Base-by-base conservation (phyloP, 768 basidiomycete species). In the Cyclocybe aegerita region DNA sequence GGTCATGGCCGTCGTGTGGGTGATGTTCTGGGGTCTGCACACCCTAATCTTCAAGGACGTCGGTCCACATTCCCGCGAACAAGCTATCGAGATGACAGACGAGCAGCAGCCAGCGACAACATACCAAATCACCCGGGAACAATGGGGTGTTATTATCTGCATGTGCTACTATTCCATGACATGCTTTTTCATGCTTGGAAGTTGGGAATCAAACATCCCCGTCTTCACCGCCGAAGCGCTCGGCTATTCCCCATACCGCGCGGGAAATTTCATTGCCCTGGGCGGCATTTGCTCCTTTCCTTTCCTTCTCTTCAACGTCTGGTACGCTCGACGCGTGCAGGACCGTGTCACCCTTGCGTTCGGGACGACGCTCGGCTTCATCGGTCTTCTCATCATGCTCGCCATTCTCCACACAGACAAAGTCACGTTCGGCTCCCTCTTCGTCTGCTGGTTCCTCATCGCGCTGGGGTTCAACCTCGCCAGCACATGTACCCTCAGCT, bases 151-250 rank as follows among this genome's bases (percentile, higher is more conserved):
- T 49, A 70, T 79, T 15, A 55, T 73, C 36, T 83, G 78, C 60
- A 85, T 87, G 81, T 86, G 83, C 62, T 87, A 83, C 79, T 82
- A 80, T 58, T 75, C 83, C 40, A 84, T 84, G 80, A 74, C 80
- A 14, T 83, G 77, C 65, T 87, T 86, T 71, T 84, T 86, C 67
- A 73, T 86, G 60, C 79, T 88, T 49, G 83, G 82, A 7, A 76
- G 79, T 9, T 86, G 83, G 83, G 85, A 88, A 64, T 71, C 80
- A 42, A 85, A 85, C 63, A 78, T 86, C 44, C 85, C 83, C 34
- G 76, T 86, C 49, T 86, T 79, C 60, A 75, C 79, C 15, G 74
- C 77, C 41, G 60, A 56, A 15, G 62, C 59, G 6, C 78, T 85
- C 60, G 61, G 73, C 58, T 85, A 79, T 73, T 75, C 78, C 10